Evolutionary conservation across 257 asterid species (phyloP).

Genomic region (Nicotiana obtusifolia): DNA sequence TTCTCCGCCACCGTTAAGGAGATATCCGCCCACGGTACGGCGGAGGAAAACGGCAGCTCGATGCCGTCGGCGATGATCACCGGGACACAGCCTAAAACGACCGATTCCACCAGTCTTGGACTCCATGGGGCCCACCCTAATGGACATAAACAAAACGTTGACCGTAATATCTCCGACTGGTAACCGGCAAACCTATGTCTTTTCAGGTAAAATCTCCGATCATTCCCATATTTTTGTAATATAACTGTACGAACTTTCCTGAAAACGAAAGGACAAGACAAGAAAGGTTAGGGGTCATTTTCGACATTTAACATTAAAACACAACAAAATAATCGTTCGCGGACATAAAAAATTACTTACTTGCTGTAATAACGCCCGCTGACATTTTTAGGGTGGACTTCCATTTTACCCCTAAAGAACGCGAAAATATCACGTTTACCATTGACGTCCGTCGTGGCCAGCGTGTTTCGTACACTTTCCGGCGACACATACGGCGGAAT

Average conservation of each 20-base stretch:
- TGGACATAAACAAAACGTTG: conserved; percentile 81
- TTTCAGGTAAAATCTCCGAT: conserved; percentile 58
- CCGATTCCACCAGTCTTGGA: conserved; percentile 83
- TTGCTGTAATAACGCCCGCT: conserved; percentile 87
- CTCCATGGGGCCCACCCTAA: conserved; percentile 99
- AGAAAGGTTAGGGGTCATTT: background rate
- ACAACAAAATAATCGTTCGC: background rate
- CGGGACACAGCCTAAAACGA: conserved; percentile 79
- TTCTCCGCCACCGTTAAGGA: conserved; percentile 70
- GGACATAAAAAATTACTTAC: conserved; percentile 20
- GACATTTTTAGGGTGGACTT: conserved; percentile 74
- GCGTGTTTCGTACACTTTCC: conserved; percentile 47
- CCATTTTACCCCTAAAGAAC: conserved; percentile 91
- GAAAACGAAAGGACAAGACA: background rate
- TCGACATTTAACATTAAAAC: background rate
- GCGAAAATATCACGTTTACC: conserved; percentile 66
- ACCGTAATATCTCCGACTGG: conserved; percentile 68
- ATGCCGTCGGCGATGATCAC: conserved; percentile 82
- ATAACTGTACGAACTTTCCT: conserved; percentile 72
- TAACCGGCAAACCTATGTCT: conserved; percentile 64
- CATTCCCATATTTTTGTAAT: conserved; percentile 45
- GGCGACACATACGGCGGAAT: conserved; percentile 83
- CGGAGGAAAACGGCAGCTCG: conserved; percentile 57
- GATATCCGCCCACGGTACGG: conserved; percentile 72
- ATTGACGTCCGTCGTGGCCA: conserved; percentile 30